Percentiles rank a stretch among this genome's conserved stretches.
These are phyloP conservation scores for Candida coquimbonensis DNA, from an alignment of 805 yeast genomes.

Conservation along the genomic window DNA sequence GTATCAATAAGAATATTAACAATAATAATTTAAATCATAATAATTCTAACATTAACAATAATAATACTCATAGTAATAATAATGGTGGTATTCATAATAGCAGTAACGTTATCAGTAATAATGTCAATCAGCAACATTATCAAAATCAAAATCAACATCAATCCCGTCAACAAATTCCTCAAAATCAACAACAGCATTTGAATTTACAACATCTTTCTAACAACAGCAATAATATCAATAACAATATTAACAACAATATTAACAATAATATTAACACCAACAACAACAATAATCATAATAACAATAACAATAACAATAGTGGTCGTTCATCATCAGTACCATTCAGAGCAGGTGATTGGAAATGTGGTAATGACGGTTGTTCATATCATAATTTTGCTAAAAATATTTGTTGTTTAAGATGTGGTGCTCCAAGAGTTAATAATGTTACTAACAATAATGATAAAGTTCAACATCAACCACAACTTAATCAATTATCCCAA, in stretches of 20 bases:
- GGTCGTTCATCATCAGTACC: conserved; percentile 57
- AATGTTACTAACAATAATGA: background rate
- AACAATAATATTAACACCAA: conserved; percentile 11
- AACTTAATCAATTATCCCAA: conserved; percentile 1
- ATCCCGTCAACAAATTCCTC: conserved; percentile 11
- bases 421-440: conserved; percentile 63
- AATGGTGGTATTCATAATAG: background rate
- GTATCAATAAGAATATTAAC: conserved; percentile 4
- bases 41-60: conserved; percentile 1
- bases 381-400: conserved; percentile 90
- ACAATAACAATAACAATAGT: conserved; percentile 10
- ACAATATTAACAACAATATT: background rate
- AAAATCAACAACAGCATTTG: conserved; percentile 8
- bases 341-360: conserved; percentile 96
- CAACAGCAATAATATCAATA: conserved; percentile 11
- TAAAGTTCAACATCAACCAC: conserved; percentile 4
- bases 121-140: conserved; percentile 8
- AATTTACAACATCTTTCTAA: conserved; percentile 4
- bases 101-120: conserved; percentile 2
- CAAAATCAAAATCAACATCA: conserved; percentile 7
- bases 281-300: conserved; percentile 9
- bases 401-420: conserved; percentile 77
- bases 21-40: background rate
- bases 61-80: background rate
- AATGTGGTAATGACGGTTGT: conserved; percentile 73